Conservation (phyloP, 306 rosid genomes). For the Sechiopsis laciniata region DNA sequence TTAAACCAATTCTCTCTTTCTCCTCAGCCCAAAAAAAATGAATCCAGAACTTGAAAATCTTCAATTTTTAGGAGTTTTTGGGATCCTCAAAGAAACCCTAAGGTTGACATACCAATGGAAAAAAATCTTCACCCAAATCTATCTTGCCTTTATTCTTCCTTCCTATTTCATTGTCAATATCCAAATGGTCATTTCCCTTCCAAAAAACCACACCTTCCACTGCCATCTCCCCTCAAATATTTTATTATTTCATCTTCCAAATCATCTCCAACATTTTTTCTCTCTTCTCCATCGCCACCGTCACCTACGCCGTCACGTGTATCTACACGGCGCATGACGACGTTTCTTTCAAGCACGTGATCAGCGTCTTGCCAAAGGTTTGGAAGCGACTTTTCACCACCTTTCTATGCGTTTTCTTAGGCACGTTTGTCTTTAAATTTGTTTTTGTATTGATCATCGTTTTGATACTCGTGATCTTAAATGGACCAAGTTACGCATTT, state of each 20-base stretch:
- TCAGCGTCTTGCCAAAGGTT: not conserved
- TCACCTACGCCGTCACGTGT: constrained; percentile 29
- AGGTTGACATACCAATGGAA: not conserved
- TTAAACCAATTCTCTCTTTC: not conserved
- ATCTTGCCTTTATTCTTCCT: constrained; percentile 6
- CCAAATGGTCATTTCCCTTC: not conserved
- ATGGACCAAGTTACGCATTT: not conserved
- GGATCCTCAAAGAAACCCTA: not conserved
- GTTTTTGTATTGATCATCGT: constrained; percentile 39
- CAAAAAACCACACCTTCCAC: not conserved
- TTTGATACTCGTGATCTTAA: constrained; percentile 39
- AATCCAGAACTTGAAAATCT: not conserved
- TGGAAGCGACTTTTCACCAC: constrained; percentile 32
- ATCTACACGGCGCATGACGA: constrained; percentile 19
- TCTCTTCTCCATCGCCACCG: constrained; percentile 27
- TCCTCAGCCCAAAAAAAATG: not conserved
- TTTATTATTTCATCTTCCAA: constrained; percentile 18
- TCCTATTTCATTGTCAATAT: not conserved
- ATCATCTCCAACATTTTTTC: not conserved
- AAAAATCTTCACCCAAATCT: constrained; percentile 4
- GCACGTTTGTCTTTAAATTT: constrained; percentile 11
- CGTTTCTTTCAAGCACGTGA: constrained; percentile 25
- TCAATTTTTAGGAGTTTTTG: not conserved
- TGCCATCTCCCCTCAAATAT: not conserved
- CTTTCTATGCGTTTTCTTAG: constrained; percentile 2